Base-by-base conservation (phyloP, 139 green algal species). In the Astrephomene gubernaculifera region DNA sequence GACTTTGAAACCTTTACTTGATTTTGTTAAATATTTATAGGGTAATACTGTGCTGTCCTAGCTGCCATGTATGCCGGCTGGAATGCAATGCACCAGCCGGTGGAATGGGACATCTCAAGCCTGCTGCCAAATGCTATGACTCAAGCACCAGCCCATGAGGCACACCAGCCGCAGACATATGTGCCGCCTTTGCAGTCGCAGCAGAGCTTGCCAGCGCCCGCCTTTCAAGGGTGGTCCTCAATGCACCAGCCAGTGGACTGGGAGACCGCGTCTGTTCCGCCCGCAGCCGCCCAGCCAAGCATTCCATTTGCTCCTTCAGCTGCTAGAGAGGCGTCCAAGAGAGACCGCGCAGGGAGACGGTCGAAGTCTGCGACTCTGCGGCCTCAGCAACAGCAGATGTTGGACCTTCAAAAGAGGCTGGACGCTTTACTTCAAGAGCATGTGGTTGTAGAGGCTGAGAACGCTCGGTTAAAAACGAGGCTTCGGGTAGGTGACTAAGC, bases 171-270 rank as follows among this genome's bases (percentile, higher is more conserved):
- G n/a, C n/a, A n/a, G n/a, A n/a, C n/a, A n/a, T n/a, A n/a, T n/a
- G n/a, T n/a, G n/a, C n/a, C n/a, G n/a, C n/a, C n/a, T n/a, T n/a
- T n/a, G n/a, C n/a, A n/a, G n/a, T n/a, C n/a, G n/a, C n/a, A n/a
- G n/a, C n/a, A n/a, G n/a, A n/a, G n/a, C n/a, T n/a, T n/a, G n/a
- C n/a, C n/a, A n/a, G n/a, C n/a, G n/a, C n/a, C n/a, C n/a, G n/a
- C 65, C 31, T 72, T 45, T 45, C 21, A 29, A 25, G 65, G 33
- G 9, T 72, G 65, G 65, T 29, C 61, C 61, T 31, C 38, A 38
- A 75, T 78, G 41, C 70, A 78, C 43, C 70, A 78, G 70, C 70
- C 70, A 9, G 44, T 78, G 5, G 70, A 78, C n/a, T 78, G 70
- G 70, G 70, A 78, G 27, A 57, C 12, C 49, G 49, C 49, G 12